Evolutionary conservation across 805 yeast genomes (phyloP).

Genomic region (Kregervanrija delftensis): DNA sequence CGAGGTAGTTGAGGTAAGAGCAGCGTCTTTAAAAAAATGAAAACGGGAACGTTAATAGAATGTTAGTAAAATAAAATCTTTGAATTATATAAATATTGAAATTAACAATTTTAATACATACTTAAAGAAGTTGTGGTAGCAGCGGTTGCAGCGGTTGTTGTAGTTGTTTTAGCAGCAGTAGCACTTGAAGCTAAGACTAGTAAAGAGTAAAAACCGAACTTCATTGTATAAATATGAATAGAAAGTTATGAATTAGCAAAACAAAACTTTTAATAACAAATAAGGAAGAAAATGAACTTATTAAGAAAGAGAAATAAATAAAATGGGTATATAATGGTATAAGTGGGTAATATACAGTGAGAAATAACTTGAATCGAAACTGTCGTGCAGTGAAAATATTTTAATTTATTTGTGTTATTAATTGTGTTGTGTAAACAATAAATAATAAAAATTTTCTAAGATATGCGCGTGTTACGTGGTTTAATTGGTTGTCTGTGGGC

Average conservation of each 20-base stretch:
- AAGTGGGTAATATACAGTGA: too few relatives aligned
- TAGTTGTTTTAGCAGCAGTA: not conserved
- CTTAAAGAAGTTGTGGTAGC: conserved; percentile 34
- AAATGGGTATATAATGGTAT: not conserved
- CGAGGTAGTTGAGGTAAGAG: conserved; percentile 46
- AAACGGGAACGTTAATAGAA: conserved; percentile 2
- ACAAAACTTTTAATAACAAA: not conserved
- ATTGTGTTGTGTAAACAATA: too few relatives aligned
- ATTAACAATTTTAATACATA: conserved; percentile 21
- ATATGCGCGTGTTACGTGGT: too few relatives aligned
- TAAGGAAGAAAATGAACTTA: not conserved
- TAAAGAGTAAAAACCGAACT: conserved; percentile 43
- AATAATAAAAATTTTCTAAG: too few relatives aligned
- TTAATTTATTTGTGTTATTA: too few relatives aligned
- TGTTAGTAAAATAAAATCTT: not conserved
- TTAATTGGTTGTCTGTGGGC: too few relatives aligned
- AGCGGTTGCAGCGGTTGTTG: conserved; percentile 27
- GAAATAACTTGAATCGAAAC: too few relatives aligned
- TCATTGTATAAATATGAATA: conserved; percentile 31
- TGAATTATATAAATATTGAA: not conserved
- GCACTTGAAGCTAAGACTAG: conserved; percentile 33
- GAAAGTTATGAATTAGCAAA: too few relatives aligned
- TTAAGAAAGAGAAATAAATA: conserved; percentile 1
- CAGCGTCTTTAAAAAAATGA: conserved; percentile 31
- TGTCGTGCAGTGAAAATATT: too few relatives aligned